Conservation (phyloP, 2,329 filamentous ascomycete genomes). For the Cercospora beticola region DNA sequence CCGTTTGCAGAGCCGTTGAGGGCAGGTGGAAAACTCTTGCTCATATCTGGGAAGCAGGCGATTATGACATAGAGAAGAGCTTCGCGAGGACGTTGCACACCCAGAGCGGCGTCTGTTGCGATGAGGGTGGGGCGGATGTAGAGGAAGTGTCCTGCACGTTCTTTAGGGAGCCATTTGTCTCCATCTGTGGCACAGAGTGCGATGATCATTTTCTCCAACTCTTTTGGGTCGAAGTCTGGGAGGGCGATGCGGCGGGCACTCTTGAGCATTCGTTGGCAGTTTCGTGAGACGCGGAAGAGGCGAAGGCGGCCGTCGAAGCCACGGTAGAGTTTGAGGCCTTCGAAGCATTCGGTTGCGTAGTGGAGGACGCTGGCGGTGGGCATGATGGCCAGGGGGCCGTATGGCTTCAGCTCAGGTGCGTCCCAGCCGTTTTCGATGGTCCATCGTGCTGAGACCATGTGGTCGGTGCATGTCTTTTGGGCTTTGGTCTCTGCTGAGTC, state of each 20-base stretch:
- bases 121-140: conserved; percentile 82
- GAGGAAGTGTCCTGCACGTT: conserved; percentile 67
- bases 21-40: conserved; percentile 34
- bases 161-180: conserved; percentile 73
- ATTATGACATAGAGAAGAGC: conserved; percentile 85
- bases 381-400: conserved; percentile 73
- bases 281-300: conserved; percentile 74
- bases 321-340: conserved; percentile 75
- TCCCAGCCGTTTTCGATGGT: conserved; percentile 66
- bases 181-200: conserved; percentile 72
- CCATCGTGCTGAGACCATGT: conserved; percentile 81
- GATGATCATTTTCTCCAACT: conserved; percentile 72
- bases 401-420: conserved; percentile 71
- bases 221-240: conserved; percentile 67
- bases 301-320: conserved; percentile 69
- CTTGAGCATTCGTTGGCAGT: conserved; percentile 63
- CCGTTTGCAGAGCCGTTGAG: conserved; percentile 28
- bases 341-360: conserved; percentile 90
- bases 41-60: conserved; percentile 49
- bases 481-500: conserved; percentile 42
- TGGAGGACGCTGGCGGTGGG: conserved; percentile 79
- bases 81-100: conserved; percentile 74
- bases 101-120: conserved; percentile 75
- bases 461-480: conserved; percentile 66
- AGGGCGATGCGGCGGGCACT: conserved; percentile 66